Evolutionary conservation across 1,284 basidiomycete genomes (phyloP).

Genomic region (Uromyces viciae-fabae): DNA sequence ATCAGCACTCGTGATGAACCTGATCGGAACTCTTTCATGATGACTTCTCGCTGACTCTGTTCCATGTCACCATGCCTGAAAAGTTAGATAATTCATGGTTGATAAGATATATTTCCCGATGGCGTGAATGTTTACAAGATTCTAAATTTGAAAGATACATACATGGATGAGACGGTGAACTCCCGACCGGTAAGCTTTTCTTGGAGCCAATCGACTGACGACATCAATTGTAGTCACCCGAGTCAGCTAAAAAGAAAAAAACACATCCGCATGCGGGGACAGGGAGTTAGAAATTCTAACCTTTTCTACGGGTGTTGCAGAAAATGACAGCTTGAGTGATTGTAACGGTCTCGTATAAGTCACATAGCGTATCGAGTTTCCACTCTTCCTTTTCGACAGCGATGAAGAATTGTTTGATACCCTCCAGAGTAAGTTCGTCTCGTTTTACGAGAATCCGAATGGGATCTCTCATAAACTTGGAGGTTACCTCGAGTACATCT

Average conservation of each 20-base stretch:
- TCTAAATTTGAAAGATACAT: constrained; percentile 18
- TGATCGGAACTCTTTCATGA: constrained; percentile 96
- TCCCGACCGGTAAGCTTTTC: constrained; percentile 97
- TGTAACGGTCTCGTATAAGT: constrained; percentile 91
- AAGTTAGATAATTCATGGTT: too few relatives aligned
- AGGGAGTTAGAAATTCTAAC: constrained; percentile 53
- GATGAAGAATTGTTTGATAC: constrained; percentile 99
- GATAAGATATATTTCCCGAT: not conserved
- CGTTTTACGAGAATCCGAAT: constrained; percentile 98
- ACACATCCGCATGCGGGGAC: not conserved
- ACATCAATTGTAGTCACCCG: not conserved
- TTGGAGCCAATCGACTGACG: constrained; percentile 92
- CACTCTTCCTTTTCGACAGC: constrained; percentile 99
- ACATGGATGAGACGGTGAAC: constrained; percentile 89
- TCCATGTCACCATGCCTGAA: constrained; percentile 88
- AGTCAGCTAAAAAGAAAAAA: not conserved
- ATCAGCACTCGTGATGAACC: constrained; percentile 93
- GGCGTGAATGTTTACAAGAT: not conserved
- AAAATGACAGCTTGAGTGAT: constrained; percentile 99
- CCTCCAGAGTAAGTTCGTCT: constrained; percentile 98
- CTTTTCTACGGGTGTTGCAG: constrained; percentile 97
- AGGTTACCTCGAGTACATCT: constrained; percentile 99
- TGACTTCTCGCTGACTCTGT: constrained; percentile 95
- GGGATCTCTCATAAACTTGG: constrained; percentile 99
- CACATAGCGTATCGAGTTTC: constrained; percentile 99